These are phyloP conservation scores for Nicotiana knightiana DNA, from an alignment of 257 asterid species.

Conservation along the genomic window DNA sequence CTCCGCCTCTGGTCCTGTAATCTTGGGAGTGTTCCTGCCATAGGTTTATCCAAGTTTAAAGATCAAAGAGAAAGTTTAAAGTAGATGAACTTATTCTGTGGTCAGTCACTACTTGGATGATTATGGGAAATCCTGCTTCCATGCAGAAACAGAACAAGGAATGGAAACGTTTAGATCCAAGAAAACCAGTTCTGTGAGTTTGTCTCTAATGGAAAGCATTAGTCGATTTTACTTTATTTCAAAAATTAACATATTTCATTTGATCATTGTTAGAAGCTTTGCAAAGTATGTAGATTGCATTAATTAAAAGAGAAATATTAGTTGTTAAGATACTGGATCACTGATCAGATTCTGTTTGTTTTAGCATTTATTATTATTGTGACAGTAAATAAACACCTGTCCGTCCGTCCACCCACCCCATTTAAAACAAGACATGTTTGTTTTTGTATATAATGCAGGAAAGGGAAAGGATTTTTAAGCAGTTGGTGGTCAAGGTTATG, in stretches of 20 bases:
- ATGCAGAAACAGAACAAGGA: background rate
- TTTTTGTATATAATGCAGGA: conserved; percentile 37
- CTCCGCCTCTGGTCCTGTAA: too few relatives aligned
- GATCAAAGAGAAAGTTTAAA: background rate
- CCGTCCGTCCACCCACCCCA: background rate
- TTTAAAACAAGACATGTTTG: background rate
- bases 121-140: background rate
- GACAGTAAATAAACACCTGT: background rate
- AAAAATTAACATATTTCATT: background rate
- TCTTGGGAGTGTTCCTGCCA: background rate
- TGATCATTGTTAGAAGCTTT: background rate
- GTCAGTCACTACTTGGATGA: background rate
- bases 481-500: conserved; percentile 38
- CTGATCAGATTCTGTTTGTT: background rate
- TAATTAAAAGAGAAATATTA: background rate
- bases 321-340: background rate
- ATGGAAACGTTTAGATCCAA: background rate
- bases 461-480: conserved; percentile 18
- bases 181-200: background rate
- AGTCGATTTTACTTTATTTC: background rate
- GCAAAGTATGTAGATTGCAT: background rate
- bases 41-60: background rate
- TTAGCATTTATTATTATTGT: background rate
- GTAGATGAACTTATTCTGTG: background rate
- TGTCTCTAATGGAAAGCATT: background rate